These are phyloP conservation scores for Leishmania tarentolae DNA, from an alignment of 208 protist species.

Conservation along the genomic window DNA sequence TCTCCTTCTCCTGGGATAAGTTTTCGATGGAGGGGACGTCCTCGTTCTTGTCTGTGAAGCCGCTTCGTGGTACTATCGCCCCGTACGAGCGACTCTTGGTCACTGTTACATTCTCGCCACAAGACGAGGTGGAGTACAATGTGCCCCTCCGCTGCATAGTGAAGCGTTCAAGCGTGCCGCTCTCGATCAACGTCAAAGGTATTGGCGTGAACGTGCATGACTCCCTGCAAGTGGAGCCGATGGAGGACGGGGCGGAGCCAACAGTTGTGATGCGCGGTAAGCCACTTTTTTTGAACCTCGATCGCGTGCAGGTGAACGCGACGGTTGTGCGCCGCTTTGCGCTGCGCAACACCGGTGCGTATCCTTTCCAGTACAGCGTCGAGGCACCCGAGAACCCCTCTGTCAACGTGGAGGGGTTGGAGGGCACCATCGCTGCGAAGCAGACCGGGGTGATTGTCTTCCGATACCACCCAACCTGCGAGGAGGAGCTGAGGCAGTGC, in stretches of 20 bases:
- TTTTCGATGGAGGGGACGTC: constrained; percentile 38
- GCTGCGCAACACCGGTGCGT: constrained; percentile 91
- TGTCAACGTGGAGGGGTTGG: constrained; percentile 53
- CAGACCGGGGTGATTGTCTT: constrained; percentile 71
- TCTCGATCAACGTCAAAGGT: constrained; percentile 97
- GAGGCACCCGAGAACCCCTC: constrained; percentile 44
- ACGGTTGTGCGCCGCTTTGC: constrained; percentile 69
- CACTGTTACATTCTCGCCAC: constrained; percentile 84
- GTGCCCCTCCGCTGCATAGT: constrained; percentile 90
- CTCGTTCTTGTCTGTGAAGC: constrained; percentile 74
- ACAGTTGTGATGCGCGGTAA: constrained; percentile 42
- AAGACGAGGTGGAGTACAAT: constrained; percentile 94
- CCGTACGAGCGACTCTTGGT: constrained; percentile 77
- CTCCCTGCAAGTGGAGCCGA: constrained; percentile 68
- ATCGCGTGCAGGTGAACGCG: constrained; percentile 94
- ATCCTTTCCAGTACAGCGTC: constrained; percentile 88
- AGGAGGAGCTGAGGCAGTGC: constrained; percentile 74
- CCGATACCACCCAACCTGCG: constrained; percentile 77
- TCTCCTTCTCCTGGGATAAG: constrained; percentile 93
- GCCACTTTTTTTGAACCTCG: constrained; percentile 80
- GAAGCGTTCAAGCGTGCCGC: constrained; percentile 88
- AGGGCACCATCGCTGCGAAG: constrained; percentile 72
- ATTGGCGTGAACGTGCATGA: constrained; percentile 94
- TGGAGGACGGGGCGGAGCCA: constrained; percentile 37
- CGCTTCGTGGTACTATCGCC: constrained; percentile 79